Percentiles rank a stretch among this genome's conserved stretches.
phyloP scores from a whole-genome alignment of 2,329 filamentous ascomycete genomes.

The Oidium heveae region DNA sequence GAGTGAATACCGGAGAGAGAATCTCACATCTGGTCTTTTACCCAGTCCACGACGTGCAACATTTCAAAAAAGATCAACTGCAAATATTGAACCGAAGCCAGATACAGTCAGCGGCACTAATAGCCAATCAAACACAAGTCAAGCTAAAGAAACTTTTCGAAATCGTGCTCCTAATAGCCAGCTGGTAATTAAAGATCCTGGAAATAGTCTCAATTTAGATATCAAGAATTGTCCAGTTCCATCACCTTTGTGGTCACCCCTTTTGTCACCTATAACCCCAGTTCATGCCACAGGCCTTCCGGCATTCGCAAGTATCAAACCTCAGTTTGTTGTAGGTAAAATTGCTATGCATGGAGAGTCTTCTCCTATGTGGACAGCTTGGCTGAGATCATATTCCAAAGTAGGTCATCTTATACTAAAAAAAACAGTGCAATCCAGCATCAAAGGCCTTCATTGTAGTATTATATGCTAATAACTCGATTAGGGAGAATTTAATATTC shows the following conservation, averaged over 20 bases:
- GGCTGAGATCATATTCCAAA: background rate
- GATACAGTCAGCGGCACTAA: too few relatives aligned
- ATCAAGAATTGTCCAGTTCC: background rate
- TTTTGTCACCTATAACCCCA: background rate
- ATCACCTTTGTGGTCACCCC: background rate
- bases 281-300: background rate
- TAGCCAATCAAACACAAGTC: background rate
- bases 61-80: background rate
- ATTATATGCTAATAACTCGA: background rate
- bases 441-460: background rate
- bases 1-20: background rate
- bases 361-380: background rate
- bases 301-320: background rate
- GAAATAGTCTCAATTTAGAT: background rate
- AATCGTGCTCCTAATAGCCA: background rate
- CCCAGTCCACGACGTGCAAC: background rate
- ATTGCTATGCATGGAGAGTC: background rate
- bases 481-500: slow-evolving; percentile 15
- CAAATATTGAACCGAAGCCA: background rate
- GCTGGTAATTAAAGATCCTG: background rate
- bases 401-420: background rate
- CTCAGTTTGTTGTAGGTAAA: background rate
- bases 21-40: background rate
- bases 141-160: background rate
- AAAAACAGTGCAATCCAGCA: background rate